Conservation (phyloP, 1,139 yeast genomes). For the Hanseniaspora gamundiae region DNA sequence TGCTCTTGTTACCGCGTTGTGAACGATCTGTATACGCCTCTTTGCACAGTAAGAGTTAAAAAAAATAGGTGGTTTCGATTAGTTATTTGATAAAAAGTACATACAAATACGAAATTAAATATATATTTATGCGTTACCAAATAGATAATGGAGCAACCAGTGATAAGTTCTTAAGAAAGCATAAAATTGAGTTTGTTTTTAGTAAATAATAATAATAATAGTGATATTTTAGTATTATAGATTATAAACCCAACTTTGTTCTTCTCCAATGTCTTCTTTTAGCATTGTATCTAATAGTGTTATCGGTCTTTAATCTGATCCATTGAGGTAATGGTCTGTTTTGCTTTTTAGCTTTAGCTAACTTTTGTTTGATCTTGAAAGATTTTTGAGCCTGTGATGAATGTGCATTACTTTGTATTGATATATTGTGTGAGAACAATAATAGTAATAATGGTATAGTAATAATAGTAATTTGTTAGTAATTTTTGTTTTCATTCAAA, state of each 20-base stretch:
- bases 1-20: too few species aligned
- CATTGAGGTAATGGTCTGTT: conserved; percentile 99
- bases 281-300: conserved; percentile 98
- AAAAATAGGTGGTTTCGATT: too few species aligned
- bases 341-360: conserved; percentile 98
- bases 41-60: too few species aligned
- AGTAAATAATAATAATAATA: background rate
- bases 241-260: conserved; percentile 97
- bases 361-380: conserved; percentile 96
- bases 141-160: background rate
- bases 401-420: background rate
- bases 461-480: conserved; percentile 3
- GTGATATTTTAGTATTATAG: conserved; percentile 7
- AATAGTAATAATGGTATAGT: background rate
- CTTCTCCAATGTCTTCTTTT: conserved; percentile 99
- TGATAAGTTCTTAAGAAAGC: background rate
- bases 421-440: background rate
- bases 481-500: background rate
- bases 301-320: conserved; percentile 98
- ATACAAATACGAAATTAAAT: too few species aligned
- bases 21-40: too few species aligned
- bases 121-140: background rate
- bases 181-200: background rate
- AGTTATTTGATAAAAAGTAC: too few species aligned
- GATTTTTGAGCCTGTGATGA: conserved; percentile 77